Base-by-base conservation (phyloP, 306 rosid genomes). In the Macrotyloma uniflorum region DNA sequence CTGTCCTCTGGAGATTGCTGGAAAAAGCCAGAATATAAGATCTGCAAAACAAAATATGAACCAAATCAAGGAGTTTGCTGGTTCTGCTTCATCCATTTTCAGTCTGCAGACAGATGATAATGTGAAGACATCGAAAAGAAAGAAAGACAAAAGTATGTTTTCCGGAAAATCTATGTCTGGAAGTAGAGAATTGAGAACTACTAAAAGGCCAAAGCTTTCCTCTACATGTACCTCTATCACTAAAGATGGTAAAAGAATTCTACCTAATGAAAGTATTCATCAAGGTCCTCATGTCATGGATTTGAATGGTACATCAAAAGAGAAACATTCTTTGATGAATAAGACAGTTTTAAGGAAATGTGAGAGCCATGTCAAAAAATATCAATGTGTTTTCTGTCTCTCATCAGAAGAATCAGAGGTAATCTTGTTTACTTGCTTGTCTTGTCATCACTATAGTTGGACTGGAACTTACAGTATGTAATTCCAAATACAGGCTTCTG, bases 351-450 rank as follows among this genome's bases (percentile, higher is more conserved):
- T 87, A 77, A 77, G 16, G 81, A 90, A 84, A 76, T 91, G 97
- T 76, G 84, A 81, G 54, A 88, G 65, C 40, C 79, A 61, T 28
- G 71, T 42, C 36, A 47, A 78, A 53, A 79, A 79, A 55, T 62
- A 79, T 38, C 84, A 82, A 19, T 95, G 99, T 63, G 90, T 85
- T 70, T 95, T 95, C 81, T 95, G 99, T 81, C 91, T 70, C 79
- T 89, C 90, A 30, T 85, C 93, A 80, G 90, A 91, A 81, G 96
- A 88, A 79, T 84, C 98, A 26, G 90, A 95, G 98, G 98, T 95
- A 82, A 69, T 38, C 53, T 22, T 36, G 24, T 58, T 53, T 43
- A 36, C 74, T 59, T 69, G 32, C 10, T 42, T 71, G 63, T 70
- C 61, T 51, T 72, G 58, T 76, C 19, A 33, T 67, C 55, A 70